Evolutionary conservation across 352 stramenopile genomes (phyloP), one percentile per base, ranked within the genome.

Genomic region (Globisporangium polare): DNA sequence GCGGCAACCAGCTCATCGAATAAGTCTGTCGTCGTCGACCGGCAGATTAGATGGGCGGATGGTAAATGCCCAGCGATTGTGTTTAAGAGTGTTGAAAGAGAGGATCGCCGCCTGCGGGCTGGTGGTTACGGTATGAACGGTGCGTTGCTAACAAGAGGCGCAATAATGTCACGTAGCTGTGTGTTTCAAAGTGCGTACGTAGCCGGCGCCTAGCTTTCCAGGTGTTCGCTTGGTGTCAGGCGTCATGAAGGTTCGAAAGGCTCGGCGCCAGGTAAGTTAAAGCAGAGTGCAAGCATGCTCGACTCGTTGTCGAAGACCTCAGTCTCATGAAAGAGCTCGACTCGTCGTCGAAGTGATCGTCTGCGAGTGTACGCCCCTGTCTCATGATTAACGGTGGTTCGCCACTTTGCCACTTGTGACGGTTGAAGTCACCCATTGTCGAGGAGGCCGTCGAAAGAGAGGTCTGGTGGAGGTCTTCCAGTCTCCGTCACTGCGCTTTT

Each of bases 1-100:
- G 84, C 50, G 84, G 84, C 43, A 94, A 92, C 68, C 75, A 84
- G 47, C 66, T 93, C 50, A 83, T 80, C 58, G 73, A 86, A 62
- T 51, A 37, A 57, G 42, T 43, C 10, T 24, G 6, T 46, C 42
- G 6, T 37, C 31, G 20, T 24, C 27, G 27, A 31, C 27, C 12
- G 41, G 20, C 47, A 22, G 2, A 22, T 10, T 18, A n/a, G 24
- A 20, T 31, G 46, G 2, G 15, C 26, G 22, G 46, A 33, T 35
- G 10, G 46, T 20, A 20, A 29, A 53, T 9, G 46, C 46, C 46
- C 46, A 33, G 24, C 22, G 13, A 53, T 8, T 53, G 46, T 53
- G 6, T 35, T 31, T n/a, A 51, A 5, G 22, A 26, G 10, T n/a
- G 46, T 37, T 18, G 47, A 24, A 22, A 53, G 47, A 53, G 15